Conservation (phyloP, 495 filamentous ascomycete genomes). For the Penicillium verhagenii region DNA sequence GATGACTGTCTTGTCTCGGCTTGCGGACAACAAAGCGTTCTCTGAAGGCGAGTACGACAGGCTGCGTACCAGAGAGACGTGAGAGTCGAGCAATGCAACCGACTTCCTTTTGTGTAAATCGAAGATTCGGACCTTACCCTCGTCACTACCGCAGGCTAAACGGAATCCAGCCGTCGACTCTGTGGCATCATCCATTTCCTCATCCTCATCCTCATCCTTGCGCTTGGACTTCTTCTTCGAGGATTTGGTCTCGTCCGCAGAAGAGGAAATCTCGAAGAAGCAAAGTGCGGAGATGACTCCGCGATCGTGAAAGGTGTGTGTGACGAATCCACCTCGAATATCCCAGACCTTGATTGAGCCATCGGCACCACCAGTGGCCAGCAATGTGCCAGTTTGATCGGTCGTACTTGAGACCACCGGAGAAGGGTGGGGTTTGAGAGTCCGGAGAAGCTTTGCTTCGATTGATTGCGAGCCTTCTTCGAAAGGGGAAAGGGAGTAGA, state of each 20-base stretch:
- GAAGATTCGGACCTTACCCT: constrained; percentile 89
- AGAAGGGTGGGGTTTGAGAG: constrained; percentile 84
- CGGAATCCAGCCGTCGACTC: constrained; percentile 59
- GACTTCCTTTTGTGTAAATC: constrained; percentile 81
- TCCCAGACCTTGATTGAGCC: constrained; percentile 96
- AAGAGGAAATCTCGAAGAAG: constrained; percentile 72
- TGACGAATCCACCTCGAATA: constrained; percentile 84
- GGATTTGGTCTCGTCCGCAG: constrained; percentile 26
- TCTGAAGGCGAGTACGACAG: constrained; percentile 75
- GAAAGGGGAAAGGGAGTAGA: constrained; percentile 69
- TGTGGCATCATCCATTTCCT: constrained; percentile 40
- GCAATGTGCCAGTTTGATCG: constrained; percentile 81
- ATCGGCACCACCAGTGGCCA: constrained; percentile 90
- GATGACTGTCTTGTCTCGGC: constrained; percentile 90
- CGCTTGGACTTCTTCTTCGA: constrained; percentile 41
- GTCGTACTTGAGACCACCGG: constrained; percentile 82
- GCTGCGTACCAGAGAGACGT: constrained; percentile 86
- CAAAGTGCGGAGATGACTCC: constrained; percentile 85
- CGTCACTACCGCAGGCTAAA: constrained; percentile 87
- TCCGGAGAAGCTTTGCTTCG: constrained; percentile 67
- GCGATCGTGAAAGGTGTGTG: constrained; percentile 91
- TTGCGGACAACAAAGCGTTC: constrained; percentile 79
- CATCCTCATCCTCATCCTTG: constrained; percentile 41
- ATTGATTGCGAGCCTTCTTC: constrained; percentile 52
- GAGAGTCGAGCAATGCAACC: constrained; percentile 77